Conservation (phyloP, 2,329 filamentous ascomycete species). For the Hypoxylon sp. region DNA sequence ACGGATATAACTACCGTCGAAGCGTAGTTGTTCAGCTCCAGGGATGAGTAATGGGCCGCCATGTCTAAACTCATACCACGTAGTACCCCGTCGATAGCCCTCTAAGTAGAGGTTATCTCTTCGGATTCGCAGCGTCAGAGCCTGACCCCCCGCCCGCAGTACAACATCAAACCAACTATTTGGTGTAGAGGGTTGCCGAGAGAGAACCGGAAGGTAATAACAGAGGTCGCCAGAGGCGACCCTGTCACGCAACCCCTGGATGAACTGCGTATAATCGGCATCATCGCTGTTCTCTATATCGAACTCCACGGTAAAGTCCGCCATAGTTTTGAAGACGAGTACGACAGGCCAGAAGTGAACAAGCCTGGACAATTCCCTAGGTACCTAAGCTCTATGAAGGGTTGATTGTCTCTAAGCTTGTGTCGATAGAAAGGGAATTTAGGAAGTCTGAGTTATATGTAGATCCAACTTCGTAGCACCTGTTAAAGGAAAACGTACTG, state of each 20-base stretch:
- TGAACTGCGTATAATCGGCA: background rate
- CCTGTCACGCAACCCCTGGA: background rate
- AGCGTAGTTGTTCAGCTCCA: background rate
- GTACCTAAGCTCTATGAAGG: background rate
- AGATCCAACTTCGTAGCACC: background rate
- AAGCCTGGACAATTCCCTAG: background rate
- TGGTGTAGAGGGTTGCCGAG: slow-evolving; percentile 3
- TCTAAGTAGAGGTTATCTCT: slow-evolving; percentile 13
- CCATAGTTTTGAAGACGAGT: background rate
- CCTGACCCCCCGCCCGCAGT: background rate
- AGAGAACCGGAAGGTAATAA: slow-evolving; percentile 12
- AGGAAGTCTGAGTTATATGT: background rate
- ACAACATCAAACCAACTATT: slow-evolving; percentile 10
- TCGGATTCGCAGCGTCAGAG: slow-evolving; percentile 8
- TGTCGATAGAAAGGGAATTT: background rate
- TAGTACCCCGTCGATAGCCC: slow-evolving; percentile 6
- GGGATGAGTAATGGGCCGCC: background rate
- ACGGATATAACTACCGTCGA: background rate
- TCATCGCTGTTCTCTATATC: background rate
- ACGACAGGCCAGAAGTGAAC: background rate
- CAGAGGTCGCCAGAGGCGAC: background rate
- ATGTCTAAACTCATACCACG: slow-evolving; percentile 9
- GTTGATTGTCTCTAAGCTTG: background rate
- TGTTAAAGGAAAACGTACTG: background rate
- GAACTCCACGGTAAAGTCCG: background rate